Conservation (phyloP, 345 rosid genomes). For the Salix arbutifolia region DNA sequence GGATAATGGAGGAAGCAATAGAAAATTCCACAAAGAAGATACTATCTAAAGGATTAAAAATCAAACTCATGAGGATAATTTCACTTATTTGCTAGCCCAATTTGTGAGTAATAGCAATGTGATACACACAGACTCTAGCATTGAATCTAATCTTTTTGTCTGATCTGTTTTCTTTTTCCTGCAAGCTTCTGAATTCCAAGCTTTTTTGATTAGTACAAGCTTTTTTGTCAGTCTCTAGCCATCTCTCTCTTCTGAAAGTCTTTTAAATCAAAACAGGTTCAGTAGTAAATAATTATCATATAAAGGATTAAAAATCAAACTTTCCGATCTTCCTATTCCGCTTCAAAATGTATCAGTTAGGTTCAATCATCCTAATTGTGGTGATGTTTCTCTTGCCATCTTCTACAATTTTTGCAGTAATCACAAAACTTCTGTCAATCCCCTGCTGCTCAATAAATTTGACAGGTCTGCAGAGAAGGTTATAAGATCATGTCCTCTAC, state of each 20-base stretch:
- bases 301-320: neutral
- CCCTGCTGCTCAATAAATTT: neutral
- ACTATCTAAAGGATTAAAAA: neutral
- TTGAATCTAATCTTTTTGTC: neutral
- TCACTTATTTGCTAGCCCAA: too few species aligned
- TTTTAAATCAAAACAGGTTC: neutral
- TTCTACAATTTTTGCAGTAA: neutral
- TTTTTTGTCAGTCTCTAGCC: neutral
- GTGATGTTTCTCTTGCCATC: neutral
- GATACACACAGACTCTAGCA: too few species aligned
- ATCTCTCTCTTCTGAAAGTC: neutral
- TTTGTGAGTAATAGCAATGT: too few species aligned
- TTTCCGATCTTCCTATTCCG: neutral
- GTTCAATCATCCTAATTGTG: neutral
- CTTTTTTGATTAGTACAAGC: neutral
- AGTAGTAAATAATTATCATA: neutral
- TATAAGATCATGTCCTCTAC: neutral
- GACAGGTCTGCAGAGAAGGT: neutral
- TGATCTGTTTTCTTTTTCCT: neutral
- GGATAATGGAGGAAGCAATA: neutral
- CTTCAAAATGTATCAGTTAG: neutral
- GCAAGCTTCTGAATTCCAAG: neutral
- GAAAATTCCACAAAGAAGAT: neutral
- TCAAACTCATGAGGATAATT: too few species aligned
- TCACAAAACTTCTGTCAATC: neutral